A percentile compares a stretch with the other conserved stretches of the same genome.
phyloP scores from a whole-genome alignment of 805 yeast species.

The Pichia ethanolica region DNA sequence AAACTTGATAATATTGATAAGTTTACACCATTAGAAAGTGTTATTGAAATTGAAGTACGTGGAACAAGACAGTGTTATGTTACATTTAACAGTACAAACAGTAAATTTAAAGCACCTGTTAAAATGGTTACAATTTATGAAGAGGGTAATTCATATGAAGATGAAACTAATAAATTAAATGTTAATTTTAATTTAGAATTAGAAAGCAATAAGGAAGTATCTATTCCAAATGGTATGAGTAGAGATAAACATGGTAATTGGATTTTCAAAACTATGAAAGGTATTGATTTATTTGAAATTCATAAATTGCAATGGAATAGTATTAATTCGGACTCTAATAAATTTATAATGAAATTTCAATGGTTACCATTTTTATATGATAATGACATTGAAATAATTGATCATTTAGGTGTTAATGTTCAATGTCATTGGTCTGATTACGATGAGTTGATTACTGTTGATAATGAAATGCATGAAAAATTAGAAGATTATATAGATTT shows the following conservation, averaged over 20 bases:
- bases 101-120: slow-evolving; percentile 47
- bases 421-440: slow-evolving; percentile 78
- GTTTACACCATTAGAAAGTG: slow-evolving; percentile 62
- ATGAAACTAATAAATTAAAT: neutral
- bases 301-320: slow-evolving; percentile 59
- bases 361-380: slow-evolving; percentile 65
- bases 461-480: slow-evolving; percentile 29
- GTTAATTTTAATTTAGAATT: neutral
- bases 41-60: slow-evolving; percentile 47
- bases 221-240: slow-evolving; percentile 40
- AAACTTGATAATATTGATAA: slow-evolving; percentile 17
- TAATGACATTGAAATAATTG: slow-evolving; percentile 25
- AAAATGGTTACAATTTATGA: slow-evolving; percentile 50
- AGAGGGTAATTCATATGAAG: slow-evolving; percentile 9
- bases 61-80: slow-evolving; percentile 61
- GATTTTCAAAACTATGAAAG: slow-evolving; percentile 46
- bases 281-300: slow-evolving; percentile 57
- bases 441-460: slow-evolving; percentile 36
- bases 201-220: neutral
- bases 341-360: slow-evolving; percentile 57
- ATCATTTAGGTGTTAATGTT: slow-evolving; percentile 45
- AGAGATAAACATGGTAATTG: slow-evolving; percentile 28
- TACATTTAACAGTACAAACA: slow-evolving; percentile 42
- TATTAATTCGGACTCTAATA: slow-evolving; percentile 13
- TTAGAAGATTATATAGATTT: slow-evolving; percentile 72